These are phyloP conservation scores for Sporobolomyces phaffii DNA, from an alignment of 768 basidiomycete species.

Conservation along the genomic window DNA sequence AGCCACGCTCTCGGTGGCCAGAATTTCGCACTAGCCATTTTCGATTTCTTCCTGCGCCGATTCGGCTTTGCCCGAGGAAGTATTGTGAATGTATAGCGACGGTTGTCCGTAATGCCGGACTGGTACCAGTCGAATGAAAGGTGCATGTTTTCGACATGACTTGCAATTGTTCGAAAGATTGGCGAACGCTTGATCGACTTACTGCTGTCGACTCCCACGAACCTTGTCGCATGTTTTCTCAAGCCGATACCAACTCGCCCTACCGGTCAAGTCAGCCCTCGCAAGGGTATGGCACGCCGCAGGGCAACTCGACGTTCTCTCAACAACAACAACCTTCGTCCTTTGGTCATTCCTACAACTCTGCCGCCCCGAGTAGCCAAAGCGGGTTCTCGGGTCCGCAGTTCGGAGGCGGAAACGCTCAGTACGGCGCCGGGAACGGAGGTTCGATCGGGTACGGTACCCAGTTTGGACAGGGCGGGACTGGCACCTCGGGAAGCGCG, in stretches of 20 bases:
- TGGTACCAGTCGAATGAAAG: too few species aligned
- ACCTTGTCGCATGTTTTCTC: constrained; percentile 19
- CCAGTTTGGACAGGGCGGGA: constrained; percentile 3
- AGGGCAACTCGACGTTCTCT: constrained; percentile 3
- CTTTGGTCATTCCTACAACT: neutral
- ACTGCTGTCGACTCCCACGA: neutral
- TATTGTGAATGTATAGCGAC: too few species aligned
- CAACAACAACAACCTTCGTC: constrained; percentile 9
- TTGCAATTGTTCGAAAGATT: too few species aligned
- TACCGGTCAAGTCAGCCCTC: constrained; percentile 7
- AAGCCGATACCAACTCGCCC: constrained; percentile 6
- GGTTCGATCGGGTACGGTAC: constrained; percentile 8
- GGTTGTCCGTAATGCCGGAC: too few species aligned
- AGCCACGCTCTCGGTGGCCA: too few species aligned
- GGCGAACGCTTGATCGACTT: neutral
- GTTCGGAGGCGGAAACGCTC: constrained; percentile 23
- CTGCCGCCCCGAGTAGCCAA: neutral
- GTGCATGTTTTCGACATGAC: too few species aligned
- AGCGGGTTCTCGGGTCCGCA: constrained; percentile 14
- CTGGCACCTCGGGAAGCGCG: neutral
- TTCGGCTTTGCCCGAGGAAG: too few species aligned
- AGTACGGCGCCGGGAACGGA: neutral
- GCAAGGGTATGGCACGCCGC: constrained; percentile 3
- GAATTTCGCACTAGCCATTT: too few species aligned
- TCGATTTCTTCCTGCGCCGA: too few species aligned